phyloP scores from a whole-genome alignment of 2,329 filamentous ascomycete genomes.

The Ophiosphaerella korrae region DNA sequence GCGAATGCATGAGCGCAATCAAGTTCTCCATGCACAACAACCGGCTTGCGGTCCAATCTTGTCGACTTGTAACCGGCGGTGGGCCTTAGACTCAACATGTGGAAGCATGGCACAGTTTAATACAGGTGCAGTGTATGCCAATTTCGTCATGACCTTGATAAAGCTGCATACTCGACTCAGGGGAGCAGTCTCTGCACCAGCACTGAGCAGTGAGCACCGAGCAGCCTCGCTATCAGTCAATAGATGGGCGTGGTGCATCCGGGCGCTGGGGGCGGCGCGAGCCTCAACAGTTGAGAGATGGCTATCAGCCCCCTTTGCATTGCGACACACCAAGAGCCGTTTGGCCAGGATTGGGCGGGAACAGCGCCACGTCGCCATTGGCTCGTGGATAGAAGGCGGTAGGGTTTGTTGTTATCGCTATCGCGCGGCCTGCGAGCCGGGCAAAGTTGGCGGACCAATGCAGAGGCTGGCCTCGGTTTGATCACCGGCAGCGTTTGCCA shows the following conservation, averaged over 20 bases:
- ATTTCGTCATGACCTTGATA: slow-evolving; percentile 24
- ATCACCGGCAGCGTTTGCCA: slow-evolving; percentile 31
- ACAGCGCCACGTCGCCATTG: slow-evolving; percentile 31
- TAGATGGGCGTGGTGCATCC: slow-evolving; percentile 15
- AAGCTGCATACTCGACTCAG: slow-evolving; percentile 28
- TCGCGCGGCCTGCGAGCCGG: slow-evolving; percentile 24
- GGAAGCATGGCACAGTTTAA: slow-evolving; percentile 29
- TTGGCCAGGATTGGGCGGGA: slow-evolving; percentile 33
- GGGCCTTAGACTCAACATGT: slow-evolving; percentile 15
- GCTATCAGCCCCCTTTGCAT: slow-evolving; percentile 31
- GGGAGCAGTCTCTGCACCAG: slow-evolving; percentile 15
- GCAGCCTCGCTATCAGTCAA: slow-evolving; percentile 7
- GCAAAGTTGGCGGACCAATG: slow-evolving; percentile 25
- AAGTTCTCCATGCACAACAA: slow-evolving; percentile 7
- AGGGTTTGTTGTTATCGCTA: slow-evolving; percentile 25
- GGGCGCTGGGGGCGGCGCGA: slow-evolving; percentile 13
- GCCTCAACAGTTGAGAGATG: slow-evolving; percentile 31
- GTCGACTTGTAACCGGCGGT: slow-evolving; percentile 19
- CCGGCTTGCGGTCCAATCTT: slow-evolving; percentile 7
- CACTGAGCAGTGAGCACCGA: no score
- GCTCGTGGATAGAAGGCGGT: slow-evolving; percentile 13
- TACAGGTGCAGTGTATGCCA: slow-evolving; percentile 18
- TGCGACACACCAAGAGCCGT: slow-evolving; percentile 26
- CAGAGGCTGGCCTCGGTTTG: slow-evolving; percentile 32
- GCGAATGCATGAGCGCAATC: slow-evolving; percentile 13